phyloP scores from a whole-genome alignment of 768 basidiomycete genomes.

The Boletus rubropictus region DNA sequence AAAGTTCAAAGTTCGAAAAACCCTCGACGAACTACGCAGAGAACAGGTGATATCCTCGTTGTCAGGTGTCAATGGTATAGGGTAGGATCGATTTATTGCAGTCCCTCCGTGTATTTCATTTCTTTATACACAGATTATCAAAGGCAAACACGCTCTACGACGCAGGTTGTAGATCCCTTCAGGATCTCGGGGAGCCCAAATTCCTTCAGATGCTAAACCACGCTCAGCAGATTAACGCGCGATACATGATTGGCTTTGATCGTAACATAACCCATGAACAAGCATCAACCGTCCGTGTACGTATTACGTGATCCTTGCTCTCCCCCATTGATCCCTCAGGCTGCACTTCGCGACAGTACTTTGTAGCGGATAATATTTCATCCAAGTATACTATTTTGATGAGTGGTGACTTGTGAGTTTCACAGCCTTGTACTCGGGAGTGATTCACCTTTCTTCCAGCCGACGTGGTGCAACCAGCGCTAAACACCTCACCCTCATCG shows the following conservation, averaged over 20 bases:
- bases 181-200: constrained; percentile 36
- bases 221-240: constrained; percentile 34
- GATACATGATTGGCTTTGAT: constrained; percentile 38
- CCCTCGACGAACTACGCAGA: constrained; percentile 24
- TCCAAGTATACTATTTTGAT: constrained; percentile 44
- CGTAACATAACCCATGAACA: constrained; percentile 35
- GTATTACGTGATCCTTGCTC: constrained; percentile 10
- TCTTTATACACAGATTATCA: constrained; percentile 6
- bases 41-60: constrained; percentile 31
- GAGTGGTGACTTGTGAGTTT: constrained; percentile 54
- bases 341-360: constrained; percentile 34
- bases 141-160: constrained; percentile 43
- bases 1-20: constrained; percentile 10
- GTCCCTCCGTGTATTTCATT: background rate
- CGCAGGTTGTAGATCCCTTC: constrained; percentile 43
- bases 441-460: constrained; percentile 22
- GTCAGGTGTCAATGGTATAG: constrained; percentile 40
- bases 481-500: constrained; percentile 8
- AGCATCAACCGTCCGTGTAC: constrained; percentile 43
- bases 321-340: background rate
- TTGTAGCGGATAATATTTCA: constrained; percentile 42
- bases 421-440: background rate
- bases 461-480: constrained; percentile 38
- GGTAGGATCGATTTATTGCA: constrained; percentile 33
- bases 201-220: constrained; percentile 37